A percentile compares a stretch with the other conserved stretches of the same genome.
Conservation (phyloP, 2,329 filamentous ascomycete species). For the Verticillium albo-atrum region DNA sequence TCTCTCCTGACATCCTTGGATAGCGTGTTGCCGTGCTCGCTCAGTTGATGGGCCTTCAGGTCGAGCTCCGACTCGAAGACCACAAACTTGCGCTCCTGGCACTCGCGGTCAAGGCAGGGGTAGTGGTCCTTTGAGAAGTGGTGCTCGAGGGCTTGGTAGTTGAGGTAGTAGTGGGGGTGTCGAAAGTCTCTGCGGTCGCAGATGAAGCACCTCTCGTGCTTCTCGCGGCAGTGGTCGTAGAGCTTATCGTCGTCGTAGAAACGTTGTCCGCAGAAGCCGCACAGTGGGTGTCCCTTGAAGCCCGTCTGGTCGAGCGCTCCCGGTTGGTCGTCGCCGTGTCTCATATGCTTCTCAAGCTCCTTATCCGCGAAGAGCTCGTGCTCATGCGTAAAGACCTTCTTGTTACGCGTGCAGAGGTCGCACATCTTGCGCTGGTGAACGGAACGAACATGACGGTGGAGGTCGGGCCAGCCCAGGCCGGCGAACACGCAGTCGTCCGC, state of each 20-base stretch:
- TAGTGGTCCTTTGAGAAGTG: conserved; percentile 90
- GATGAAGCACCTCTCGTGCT: conserved; percentile 91
- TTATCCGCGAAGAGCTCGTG: conserved; percentile 84
- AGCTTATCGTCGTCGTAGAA: conserved; percentile 97
- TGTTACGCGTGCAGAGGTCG: conserved; percentile 85
- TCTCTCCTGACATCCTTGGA: conserved; percentile 83
- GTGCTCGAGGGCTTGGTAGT: conserved; percentile 80
- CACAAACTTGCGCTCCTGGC: conserved; percentile 94
- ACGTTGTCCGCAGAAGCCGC: conserved; percentile 83
- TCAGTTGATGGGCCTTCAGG: conserved; percentile 86
- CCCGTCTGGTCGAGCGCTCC: conserved; percentile 89
- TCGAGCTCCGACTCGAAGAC: conserved; percentile 96
- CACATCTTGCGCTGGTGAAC: conserved; percentile 86
- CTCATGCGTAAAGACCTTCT: conserved; percentile 98
- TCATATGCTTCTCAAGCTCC: conserved; percentile 84
- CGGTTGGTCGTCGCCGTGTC: conserved; percentile 82
- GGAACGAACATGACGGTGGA: conserved; percentile 72
- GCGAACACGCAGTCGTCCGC: conserved; percentile 76
- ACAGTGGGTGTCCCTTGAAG: conserved; percentile 93
- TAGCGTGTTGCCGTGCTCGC: conserved; percentile 71
- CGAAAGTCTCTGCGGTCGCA: conserved; percentile 71
- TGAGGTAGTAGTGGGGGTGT: conserved; percentile 83
- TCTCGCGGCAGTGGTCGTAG: conserved; percentile 87
- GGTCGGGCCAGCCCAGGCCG: conserved; percentile 59
- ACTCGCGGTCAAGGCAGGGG: conserved; percentile 78